phyloP scores from a whole-genome alignment of 177 flowering plant genomes.

The Vitis hybrid region DNA sequence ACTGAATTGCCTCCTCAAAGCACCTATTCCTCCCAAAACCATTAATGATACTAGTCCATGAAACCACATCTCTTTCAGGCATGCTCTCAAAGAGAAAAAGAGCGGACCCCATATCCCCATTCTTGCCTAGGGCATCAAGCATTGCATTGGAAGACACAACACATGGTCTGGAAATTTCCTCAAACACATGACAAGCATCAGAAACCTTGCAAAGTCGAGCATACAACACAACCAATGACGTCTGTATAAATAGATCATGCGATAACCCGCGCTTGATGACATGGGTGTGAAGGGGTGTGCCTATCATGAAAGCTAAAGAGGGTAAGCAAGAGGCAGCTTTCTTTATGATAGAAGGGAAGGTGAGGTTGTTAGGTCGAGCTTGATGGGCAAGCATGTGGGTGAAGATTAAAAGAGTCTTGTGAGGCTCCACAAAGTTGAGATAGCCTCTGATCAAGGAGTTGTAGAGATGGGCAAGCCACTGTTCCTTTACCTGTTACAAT shows the following conservation, averaged over 20 bases:
- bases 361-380: slow-evolving; percentile 52
- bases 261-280: slow-evolving; percentile 49
- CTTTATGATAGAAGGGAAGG: slow-evolving; percentile 70
- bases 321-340: slow-evolving; percentile 30
- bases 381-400: slow-evolving; percentile 57
- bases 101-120: slow-evolving; percentile 61
- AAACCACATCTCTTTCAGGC: slow-evolving; percentile 54
- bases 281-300: slow-evolving; percentile 51
- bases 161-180: slow-evolving; percentile 55
- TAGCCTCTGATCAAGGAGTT: slow-evolving; percentile 62
- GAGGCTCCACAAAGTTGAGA: slow-evolving; percentile 27
- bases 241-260: slow-evolving; percentile 48
- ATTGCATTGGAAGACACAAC: slow-evolving; percentile 57
- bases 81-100: slow-evolving; percentile 46
- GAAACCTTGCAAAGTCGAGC: slow-evolving; percentile 27
- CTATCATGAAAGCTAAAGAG: slow-evolving; percentile 19
- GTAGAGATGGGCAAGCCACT: slow-evolving; percentile 42
- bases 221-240: slow-evolving; percentile 50
- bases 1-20: slow-evolving; percentile 42
- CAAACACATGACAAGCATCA: slow-evolving; percentile 54
- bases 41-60: slow-evolving; percentile 73
- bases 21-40: slow-evolving; percentile 52
- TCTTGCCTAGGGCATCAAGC: slow-evolving; percentile 60
- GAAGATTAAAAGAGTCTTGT: slow-evolving; percentile 42
- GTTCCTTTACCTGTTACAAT: too few species aligned